Evolutionary conservation across 768 basidiomycete species (phyloP).

Genomic region (Porpolomopsis calyptriformis): DNA sequence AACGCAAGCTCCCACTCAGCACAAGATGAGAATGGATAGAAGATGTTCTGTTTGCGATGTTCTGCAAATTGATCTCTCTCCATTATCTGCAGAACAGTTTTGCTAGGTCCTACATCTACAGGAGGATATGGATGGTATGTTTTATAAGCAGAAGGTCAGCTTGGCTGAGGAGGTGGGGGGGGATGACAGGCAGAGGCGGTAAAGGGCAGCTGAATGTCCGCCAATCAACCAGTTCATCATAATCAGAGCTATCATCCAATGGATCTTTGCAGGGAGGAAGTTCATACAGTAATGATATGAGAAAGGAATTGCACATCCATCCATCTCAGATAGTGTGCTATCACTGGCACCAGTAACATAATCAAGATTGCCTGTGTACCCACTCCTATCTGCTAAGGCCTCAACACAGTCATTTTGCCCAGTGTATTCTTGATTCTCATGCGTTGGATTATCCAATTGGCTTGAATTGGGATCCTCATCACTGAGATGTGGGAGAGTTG

Average conservation of each 20-base stretch:
- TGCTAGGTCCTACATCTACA: not conserved
- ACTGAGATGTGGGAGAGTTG: not conserved
- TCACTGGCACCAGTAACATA: not conserved
- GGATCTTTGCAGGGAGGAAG: not conserved
- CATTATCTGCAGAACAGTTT: not conserved
- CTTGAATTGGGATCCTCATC: not conserved
- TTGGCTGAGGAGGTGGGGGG: not conserved
- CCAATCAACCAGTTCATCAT: not conserved
- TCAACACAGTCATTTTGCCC: not conserved
- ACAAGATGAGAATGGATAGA: slow-evolving; percentile 22
- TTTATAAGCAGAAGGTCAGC: not conserved
- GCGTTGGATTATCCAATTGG: not conserved
- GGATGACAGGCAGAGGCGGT: not conserved
- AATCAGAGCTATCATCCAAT: not conserved
- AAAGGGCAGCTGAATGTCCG: not conserved
- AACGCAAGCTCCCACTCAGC: slow-evolving; percentile 24
- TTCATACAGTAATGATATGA: not conserved
- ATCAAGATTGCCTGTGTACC: not conserved
- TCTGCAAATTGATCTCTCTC: slow-evolving; percentile 14
- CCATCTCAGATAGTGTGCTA: too few relatives aligned
- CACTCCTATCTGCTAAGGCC: not conserved
- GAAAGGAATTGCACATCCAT: not conserved
- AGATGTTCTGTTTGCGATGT: slow-evolving; percentile 15
- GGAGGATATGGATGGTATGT: not conserved
- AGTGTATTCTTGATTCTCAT: not conserved